These are phyloP conservation scores for Penicillium maclennaniae DNA, from an alignment of 495 filamentous ascomycete species.

Conservation along the genomic window DNA sequence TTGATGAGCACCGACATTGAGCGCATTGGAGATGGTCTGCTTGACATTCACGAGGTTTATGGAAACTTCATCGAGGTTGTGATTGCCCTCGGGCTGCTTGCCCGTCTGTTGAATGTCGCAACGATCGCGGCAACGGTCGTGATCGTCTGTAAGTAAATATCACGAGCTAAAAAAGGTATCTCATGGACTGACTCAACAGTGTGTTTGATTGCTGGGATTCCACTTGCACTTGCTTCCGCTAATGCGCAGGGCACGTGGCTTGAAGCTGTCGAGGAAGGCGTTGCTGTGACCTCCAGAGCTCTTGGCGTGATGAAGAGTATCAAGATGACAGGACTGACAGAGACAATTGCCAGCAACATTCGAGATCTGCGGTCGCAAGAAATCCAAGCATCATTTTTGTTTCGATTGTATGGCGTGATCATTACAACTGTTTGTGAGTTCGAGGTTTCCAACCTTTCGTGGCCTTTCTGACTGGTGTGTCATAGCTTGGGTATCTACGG, in stretches of 20 bases:
- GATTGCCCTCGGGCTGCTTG: slow-evolving; percentile 51
- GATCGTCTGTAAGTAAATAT: slow-evolving; percentile 34
- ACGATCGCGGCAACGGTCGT: slow-evolving; percentile 44
- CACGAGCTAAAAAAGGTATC: neutral
- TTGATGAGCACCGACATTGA: slow-evolving; percentile 59
- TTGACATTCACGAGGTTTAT: slow-evolving; percentile 46
- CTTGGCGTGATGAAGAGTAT: slow-evolving; percentile 54
- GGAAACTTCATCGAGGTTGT: slow-evolving; percentile 49
- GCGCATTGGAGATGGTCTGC: slow-evolving; percentile 33
- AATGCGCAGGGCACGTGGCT: slow-evolving; percentile 42
- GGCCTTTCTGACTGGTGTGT: neutral
- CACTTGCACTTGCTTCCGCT: slow-evolving; percentile 14
- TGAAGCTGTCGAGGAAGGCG: slow-evolving; percentile 48
- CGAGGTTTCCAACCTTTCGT: neutral
- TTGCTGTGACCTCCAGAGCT: slow-evolving; percentile 46
- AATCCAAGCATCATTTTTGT: slow-evolving; percentile 12
- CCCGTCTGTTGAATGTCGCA: slow-evolving; percentile 45
- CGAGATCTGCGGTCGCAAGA: slow-evolving; percentile 18
- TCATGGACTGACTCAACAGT: slow-evolving; percentile 9
- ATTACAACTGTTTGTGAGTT: slow-evolving; percentile 16
- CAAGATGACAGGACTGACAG: slow-evolving; percentile 56
- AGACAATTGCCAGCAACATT: slow-evolving; percentile 32
- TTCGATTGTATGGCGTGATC: slow-evolving; percentile 11
- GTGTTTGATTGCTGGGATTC: slow-evolving; percentile 19
- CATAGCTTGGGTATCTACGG: slow-evolving; percentile 16